Evolutionary conservation across 2,329 filamentous ascomycete genomes (phyloP).

Genomic region (Penicillium decumbens): DNA sequence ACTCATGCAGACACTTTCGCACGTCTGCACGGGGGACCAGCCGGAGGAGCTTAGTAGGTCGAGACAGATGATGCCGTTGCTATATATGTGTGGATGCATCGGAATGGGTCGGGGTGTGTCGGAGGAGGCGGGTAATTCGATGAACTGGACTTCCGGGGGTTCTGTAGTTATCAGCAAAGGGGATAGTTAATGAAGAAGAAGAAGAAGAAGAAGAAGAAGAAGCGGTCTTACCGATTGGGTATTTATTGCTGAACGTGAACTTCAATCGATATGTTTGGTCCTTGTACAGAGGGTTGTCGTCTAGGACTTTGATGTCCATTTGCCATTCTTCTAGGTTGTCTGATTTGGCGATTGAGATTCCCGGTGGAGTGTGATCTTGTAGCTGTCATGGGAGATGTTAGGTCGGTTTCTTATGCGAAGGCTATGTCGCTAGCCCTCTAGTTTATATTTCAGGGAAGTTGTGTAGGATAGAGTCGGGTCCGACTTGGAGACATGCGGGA

Average conservation of each 20-base stretch:
- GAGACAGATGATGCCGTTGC: slow-evolving; percentile 96
- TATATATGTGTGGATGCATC: slow-evolving; percentile 96
- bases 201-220: not conserved
- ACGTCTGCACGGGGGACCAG: slow-evolving; percentile 95
- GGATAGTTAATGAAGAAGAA: not conserved
- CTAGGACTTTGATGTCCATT: slow-evolving; percentile 86
- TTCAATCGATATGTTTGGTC: slow-evolving; percentile 77
- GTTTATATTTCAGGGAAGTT: not conserved
- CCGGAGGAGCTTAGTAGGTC: slow-evolving; percentile 82
- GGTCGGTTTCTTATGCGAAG: not conserved
- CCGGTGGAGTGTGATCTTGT: slow-evolving; percentile 56
- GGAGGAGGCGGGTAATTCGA: slow-evolving; percentile 49
- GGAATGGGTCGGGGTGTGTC: slow-evolving; percentile 61
- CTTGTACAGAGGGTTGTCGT: slow-evolving; percentile 81
- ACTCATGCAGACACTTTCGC: slow-evolving; percentile 95
- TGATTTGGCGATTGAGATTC: slow-evolving; percentile 73
- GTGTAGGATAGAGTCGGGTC: not conserved
- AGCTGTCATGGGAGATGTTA: slow-evolving; percentile 40
- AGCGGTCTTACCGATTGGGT: slow-evolving; percentile 76
- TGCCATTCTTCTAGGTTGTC: slow-evolving; percentile 86
- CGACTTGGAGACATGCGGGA: not conserved
- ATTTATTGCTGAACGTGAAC: slow-evolving; percentile 76
- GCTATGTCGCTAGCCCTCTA: not conserved
- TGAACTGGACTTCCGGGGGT: slow-evolving; percentile 89
- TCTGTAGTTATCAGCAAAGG: slow-evolving; percentile 51